Percentiles rank a stretch among this genome's conserved stretches.
These are phyloP conservation scores for rapeseed (Brassica napus) DNA, from an alignment of 345 rosid species.

Conservation along the genomic window Da-Ae NC_063452.1:4014001-4014500, in stretches of 20 bases:
- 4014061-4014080: background rate
- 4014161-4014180: background rate
- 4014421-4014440: slow-evolving; percentile 40
- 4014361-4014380: slow-evolving; percentile 38
- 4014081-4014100: background rate
- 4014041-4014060: background rate
- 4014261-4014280: slow-evolving; percentile 32
- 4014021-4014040: slow-evolving; percentile 17
- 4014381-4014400: slow-evolving; percentile 44
- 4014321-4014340: slow-evolving; percentile 46
- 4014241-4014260: slow-evolving; percentile 19
- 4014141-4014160: background rate
- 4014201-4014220: slow-evolving; percentile 23
- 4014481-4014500: slow-evolving; percentile 41
- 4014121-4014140: background rate
- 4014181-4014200: slow-evolving; percentile 40
- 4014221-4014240: slow-evolving; percentile 41
- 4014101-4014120: background rate
- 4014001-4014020: background rate
- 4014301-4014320: slow-evolving; percentile 40
- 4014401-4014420: slow-evolving; percentile 39
- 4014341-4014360: slow-evolving; percentile 44
- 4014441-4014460: slow-evolving; percentile 52
- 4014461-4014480: slow-evolving; percentile 65
- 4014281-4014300: background rate